Conservation (phyloP, 306 rosid species). For the Senna tora region DNA sequence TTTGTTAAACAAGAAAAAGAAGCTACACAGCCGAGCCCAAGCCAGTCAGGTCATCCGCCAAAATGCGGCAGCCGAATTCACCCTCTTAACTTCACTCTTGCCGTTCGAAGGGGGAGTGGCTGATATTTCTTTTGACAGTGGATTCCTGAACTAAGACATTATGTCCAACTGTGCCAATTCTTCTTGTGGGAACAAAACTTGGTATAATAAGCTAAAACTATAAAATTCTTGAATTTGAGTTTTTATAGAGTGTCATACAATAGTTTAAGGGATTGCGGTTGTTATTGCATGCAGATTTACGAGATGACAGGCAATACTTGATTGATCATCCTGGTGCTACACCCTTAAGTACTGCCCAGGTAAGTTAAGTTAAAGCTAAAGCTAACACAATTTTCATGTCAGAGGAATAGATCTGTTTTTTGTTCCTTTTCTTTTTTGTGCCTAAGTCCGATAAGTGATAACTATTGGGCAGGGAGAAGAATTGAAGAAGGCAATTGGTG, state of each 20-base stretch:
- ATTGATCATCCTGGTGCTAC: constrained; percentile 71
- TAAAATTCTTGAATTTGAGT: constrained; percentile 14
- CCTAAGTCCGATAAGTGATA: constrained; percentile 19
- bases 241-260: neutral
- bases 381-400: neutral
- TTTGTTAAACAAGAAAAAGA: too few species aligned
- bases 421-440: neutral
- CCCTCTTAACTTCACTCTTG: too few species aligned
- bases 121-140: constrained; percentile 52
- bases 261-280: constrained; percentile 17
- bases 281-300: constrained; percentile 55
- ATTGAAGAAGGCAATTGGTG: constrained; percentile 90
- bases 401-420: neutral
- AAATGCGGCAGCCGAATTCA: too few species aligned
- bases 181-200: constrained; percentile 62
- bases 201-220: constrained; percentile 42
- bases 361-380: constrained; percentile 24
- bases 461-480: constrained; percentile 77
- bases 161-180: constrained; percentile 72
- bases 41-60: too few species aligned
- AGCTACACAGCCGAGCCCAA: too few species aligned
- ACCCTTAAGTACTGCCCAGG: constrained; percentile 65
- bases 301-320: constrained; percentile 65
- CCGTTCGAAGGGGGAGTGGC: too few species aligned
- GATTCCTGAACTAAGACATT: constrained; percentile 80